These are phyloP conservation scores for Chaetothyriales sp. DNA, from an alignment of 2,329 filamentous ascomycete genomes.

Conservation along the genomic window DNA sequence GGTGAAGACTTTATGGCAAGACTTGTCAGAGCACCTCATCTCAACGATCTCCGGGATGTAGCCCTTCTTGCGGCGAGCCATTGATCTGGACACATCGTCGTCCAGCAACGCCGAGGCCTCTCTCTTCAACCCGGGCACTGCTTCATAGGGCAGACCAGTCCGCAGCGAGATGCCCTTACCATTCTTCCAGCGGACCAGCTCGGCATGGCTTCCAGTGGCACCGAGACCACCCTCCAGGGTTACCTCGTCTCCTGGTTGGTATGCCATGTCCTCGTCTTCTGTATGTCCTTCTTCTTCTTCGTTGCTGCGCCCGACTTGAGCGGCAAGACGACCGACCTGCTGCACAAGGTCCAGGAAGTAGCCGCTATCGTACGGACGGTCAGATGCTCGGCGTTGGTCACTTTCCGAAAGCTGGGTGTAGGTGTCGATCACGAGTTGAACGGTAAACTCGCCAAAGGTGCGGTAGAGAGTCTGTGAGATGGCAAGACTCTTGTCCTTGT, in stretches of 20 bases:
- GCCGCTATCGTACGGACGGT: constrained; percentile 84
- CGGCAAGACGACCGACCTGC: constrained; percentile 80
- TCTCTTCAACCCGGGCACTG: constrained; percentile 36
- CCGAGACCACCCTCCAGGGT: constrained; percentile 67
- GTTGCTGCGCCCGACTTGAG: constrained; percentile 51
- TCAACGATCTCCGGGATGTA: constrained; percentile 70
- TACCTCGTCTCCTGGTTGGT: constrained; percentile 51
- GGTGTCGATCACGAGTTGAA: constrained; percentile 78
- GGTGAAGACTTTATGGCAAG: constrained; percentile 85
- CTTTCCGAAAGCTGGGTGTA: constrained; percentile 72
- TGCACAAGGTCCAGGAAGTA: constrained; percentile 95
- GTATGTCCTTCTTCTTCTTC: constrained; percentile 43
- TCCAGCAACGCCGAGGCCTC: constrained; percentile 46
- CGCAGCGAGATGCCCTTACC: constrained; percentile 66
- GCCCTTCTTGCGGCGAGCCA: constrained; percentile 92
- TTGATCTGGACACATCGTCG: constrained; percentile 77
- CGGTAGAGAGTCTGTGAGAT: constrained; percentile 60
- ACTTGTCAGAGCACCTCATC: constrained; percentile 58
- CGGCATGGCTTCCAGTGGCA: constrained; percentile 65
- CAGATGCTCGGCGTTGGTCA: constrained; percentile 69
- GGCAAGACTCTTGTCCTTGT: constrained; percentile 59
- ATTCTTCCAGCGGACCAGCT: constrained; percentile 69
- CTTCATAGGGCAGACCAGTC: constrained; percentile 49
- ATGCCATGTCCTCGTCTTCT: constrained; percentile 33
- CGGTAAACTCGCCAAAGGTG: constrained; percentile 77